Conservation (phyloP, 1,284 basidiomycete species). For the Irpex lacteus region DNA sequence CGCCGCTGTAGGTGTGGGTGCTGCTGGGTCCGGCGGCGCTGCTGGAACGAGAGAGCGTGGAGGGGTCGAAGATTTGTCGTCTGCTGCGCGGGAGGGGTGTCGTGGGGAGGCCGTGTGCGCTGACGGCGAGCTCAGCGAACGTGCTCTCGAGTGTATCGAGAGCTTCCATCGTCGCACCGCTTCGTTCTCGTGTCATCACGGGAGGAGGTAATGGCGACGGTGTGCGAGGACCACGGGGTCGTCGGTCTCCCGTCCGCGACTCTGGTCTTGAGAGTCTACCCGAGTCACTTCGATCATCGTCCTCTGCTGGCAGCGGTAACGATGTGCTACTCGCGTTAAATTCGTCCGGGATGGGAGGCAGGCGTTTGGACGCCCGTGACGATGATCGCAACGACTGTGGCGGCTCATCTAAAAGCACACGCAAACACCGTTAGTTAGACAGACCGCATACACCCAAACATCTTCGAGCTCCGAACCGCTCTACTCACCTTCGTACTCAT, state of each 20-base stretch:
- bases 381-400: constrained; percentile 49
- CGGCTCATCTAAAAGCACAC: constrained; percentile 51
- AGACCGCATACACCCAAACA: background rate
- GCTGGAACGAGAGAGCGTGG: background rate
- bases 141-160: constrained; percentile 27
- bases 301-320: constrained; percentile 13
- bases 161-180: constrained; percentile 42
- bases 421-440: background rate
- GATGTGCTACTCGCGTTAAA: constrained; percentile 18
- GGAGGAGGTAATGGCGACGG: constrained; percentile 61
- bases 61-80: constrained; percentile 56
- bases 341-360: constrained; percentile 31
- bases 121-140: constrained; percentile 15
- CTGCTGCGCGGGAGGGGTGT: constrained; percentile 61
- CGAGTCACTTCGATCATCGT: constrained; percentile 24
- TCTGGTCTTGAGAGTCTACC: constrained; percentile 32
- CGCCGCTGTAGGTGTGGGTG: constrained; percentile 40
- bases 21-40: background rate
- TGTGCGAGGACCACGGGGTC: constrained; percentile 67
- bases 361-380: constrained; percentile 35
- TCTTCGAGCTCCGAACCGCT: background rate
- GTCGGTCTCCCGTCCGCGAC: constrained; percentile 45
- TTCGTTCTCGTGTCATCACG: constrained; percentile 16
- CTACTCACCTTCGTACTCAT: constrained; percentile 58
- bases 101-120: constrained; percentile 22